Percentiles rank a stretch among this genome's conserved stretches.
phyloP scores from a whole-genome alignment of 192 early-diverging fungal species.

The Podila verticillata region DNA sequence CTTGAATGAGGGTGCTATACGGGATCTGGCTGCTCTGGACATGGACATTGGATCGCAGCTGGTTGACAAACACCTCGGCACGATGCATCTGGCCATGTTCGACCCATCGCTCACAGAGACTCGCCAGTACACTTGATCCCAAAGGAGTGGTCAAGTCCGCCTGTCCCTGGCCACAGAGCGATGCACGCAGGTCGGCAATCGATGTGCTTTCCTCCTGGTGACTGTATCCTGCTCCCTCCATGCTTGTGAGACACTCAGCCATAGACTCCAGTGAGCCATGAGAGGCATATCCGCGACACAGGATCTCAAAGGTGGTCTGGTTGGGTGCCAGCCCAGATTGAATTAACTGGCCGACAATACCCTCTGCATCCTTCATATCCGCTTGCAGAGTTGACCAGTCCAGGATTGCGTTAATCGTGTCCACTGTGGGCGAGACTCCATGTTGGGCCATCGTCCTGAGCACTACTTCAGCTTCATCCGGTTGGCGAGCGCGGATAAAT shows the following conservation, averaged over 20 bases:
- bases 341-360: conserved; percentile 11
- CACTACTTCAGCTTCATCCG: conserved; percentile 19
- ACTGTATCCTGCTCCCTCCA: conserved; percentile 21
- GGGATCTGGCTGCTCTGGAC: conserved; percentile 18
- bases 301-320: conserved; percentile 26
- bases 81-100: conserved; percentile 15
- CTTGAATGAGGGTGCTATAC: conserved; percentile 27
- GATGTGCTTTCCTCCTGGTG: background rate
- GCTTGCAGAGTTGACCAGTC: conserved; percentile 28
- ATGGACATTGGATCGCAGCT: conserved; percentile 3
- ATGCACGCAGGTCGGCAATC: background rate
- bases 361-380: conserved; percentile 26
- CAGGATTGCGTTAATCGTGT: conserved; percentile 30
- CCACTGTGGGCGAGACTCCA: conserved; percentile 16
- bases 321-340: conserved; percentile 21
- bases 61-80: conserved; percentile 24
- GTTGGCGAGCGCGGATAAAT: conserved; percentile 15
- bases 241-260: conserved; percentile 13
- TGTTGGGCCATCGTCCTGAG: conserved; percentile 10
- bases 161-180: conserved; percentile 8
- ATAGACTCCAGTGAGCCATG: conserved; percentile 15
- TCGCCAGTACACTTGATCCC: background rate
- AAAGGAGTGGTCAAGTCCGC: background rate
- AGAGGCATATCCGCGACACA: conserved; percentile 32
- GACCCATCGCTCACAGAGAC: conserved; percentile 28